Evolutionary conservation across 2,329 filamentous ascomycete genomes (phyloP), one percentile per base, ranked within the genome.

Genomic region (Cercospora brassicicola): DNA sequence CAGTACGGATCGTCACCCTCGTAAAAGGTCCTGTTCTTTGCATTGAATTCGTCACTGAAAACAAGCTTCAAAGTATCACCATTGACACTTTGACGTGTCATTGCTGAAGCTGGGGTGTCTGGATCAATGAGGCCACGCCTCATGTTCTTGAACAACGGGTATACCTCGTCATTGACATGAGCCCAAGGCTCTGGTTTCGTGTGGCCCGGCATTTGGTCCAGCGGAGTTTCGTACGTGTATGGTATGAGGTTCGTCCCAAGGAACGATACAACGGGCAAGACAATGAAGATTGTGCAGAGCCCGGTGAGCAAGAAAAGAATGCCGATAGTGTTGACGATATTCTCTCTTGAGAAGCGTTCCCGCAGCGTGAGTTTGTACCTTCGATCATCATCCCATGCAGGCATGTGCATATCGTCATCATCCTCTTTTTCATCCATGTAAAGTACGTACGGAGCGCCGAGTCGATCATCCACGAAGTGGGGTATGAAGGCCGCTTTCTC

Each of bases 31-130:
- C 85, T 78, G 63, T 84, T 84, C 45, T 82, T 76, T 8, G 80
- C 77, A 68, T 86, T 86, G 76, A 87, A 87, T 69, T 87, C 85
- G 67, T 87, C 85, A 67, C 84, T 86, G 73, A 87, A 87, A 0
- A 87, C 84, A 2, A 87, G 73, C 11, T 82, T 79, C 33, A 84
- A 77, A 4, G 79, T 79, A 31, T 83, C 80, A 7, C 82, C 82
- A 66, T 83, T 79, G 26, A 84, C 77, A 10, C 83, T 82, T 26
- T 75, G 81, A 65, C 81, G 80, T 0, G 78, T 84, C 76, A 78
- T 83, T 15, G 80, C 85, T 36, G 73, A 76, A 3, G 77, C 62
- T 3, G 85, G 85, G 0, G 85, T 87, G 62, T 84, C 82, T 1
- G 82, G 83, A 70, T 87, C 85, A 48, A 87, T 84, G 36, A 87